Percentiles rank a stretch among this genome's conserved stretches.
Evolutionary conservation across 257 asterid species (phyloP).

Genomic region (Solanum raphanifolium): DNA sequence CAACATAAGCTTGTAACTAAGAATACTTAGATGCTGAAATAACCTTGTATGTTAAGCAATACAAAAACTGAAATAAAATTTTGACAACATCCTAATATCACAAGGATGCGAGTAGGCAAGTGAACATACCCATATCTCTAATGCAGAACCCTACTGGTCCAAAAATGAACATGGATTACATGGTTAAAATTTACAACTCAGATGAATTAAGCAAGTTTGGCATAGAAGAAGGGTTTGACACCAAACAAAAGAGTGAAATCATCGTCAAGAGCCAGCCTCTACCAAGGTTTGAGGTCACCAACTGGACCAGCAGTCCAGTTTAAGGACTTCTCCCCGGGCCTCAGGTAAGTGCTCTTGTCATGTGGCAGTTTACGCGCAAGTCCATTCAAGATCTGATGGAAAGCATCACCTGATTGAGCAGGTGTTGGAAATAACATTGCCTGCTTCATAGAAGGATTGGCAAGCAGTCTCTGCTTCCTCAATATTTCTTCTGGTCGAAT

Average conservation of each 20-base stretch:
- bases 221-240: not conserved
- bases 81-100: not conserved
- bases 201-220: not conserved
- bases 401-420: conserved; percentile 76
- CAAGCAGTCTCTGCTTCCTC: conserved; percentile 69
- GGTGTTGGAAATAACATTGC: conserved; percentile 91
- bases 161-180: not conserved
- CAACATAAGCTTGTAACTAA: not conserved
- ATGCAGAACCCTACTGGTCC: not conserved
- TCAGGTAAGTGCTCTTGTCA: conserved; percentile 34
- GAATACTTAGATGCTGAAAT: not conserved
- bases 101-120: not conserved
- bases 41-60: not conserved
- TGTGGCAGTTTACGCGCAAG: conserved; percentile 81
- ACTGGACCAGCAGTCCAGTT: conserved; percentile 94
- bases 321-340: conserved; percentile 44
- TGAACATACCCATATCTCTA: not conserved
- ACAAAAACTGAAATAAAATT: not conserved
- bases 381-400: conserved; percentile 80
- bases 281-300: conserved; percentile 82
- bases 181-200: not conserved
- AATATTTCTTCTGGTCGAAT: conserved; percentile 59
- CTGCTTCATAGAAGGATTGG: conserved; percentile 89
- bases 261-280: not conserved
- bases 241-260: not conserved